phyloP scores from a whole-genome alignment of 768 basidiomycete species.

The Termitomyces sp. region DNA sequence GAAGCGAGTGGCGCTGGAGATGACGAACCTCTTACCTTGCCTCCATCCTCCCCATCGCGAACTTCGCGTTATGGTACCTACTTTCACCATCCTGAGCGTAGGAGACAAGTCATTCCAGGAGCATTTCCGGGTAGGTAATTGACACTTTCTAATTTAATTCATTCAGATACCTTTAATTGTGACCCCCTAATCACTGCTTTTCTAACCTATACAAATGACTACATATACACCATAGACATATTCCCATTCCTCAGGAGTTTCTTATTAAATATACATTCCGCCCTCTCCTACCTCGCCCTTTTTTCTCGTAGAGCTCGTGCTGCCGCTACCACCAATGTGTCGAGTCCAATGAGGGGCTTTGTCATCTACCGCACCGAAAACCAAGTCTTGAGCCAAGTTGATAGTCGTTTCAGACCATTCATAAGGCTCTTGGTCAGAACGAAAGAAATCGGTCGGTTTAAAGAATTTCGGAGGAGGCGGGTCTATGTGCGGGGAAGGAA shows the following conservation, averaged over 20 bases:
- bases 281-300: constrained; percentile 37
- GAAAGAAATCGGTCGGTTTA: constrained; percentile 24
- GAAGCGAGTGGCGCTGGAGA: constrained; percentile 15
- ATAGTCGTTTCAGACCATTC: constrained; percentile 31
- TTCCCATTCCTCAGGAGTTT: not conserved
- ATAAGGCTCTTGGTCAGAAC: constrained; percentile 24
- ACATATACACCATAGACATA: not conserved
- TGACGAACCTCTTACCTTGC: constrained; percentile 12
- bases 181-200: not conserved
- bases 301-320: constrained; percentile 7
- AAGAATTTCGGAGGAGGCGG: constrained; percentile 35
- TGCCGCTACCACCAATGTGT: not conserved
- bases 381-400: constrained; percentile 26
- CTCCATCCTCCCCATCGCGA: constrained; percentile 30
- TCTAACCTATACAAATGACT: not conserved
- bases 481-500: constrained; percentile 42
- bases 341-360: constrained; percentile 15
- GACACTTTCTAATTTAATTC: not conserved
- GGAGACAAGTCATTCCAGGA: constrained; percentile 53
- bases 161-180: not conserved
- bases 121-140: constrained; percentile 41
- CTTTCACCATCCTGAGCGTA: constrained; percentile 80
- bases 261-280: constrained; percentile 44
- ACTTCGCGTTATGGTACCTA: constrained; percentile 69
- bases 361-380: constrained; percentile 30